These are phyloP conservation scores for Dentipellis sp. DNA, from an alignment of 768 basidiomycete species.

Conservation along the genomic window DNA sequence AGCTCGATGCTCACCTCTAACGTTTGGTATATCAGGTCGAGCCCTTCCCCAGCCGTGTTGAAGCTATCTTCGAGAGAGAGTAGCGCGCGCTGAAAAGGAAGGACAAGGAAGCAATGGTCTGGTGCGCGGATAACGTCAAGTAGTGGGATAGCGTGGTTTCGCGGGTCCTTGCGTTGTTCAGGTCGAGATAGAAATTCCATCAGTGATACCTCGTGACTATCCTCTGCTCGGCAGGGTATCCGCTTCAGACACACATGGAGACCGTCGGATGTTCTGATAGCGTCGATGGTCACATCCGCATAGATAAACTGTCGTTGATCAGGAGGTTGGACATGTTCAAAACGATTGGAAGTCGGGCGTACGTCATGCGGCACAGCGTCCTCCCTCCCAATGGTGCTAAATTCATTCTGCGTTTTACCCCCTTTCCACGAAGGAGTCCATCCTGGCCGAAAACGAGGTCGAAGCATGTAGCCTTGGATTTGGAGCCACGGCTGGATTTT, in stretches of 20 bases:
- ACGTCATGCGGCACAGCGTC: background rate
- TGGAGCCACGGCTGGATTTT: background rate
- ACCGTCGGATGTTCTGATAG: background rate
- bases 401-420: background rate
- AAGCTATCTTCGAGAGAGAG: background rate
- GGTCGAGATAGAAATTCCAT: background rate
- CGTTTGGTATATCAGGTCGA: background rate
- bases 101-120: background rate
- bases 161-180: background rate
- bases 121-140: background rate
- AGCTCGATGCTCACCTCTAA: background rate
- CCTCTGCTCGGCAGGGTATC: background rate
- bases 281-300: background rate
- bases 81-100: background rate
- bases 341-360: background rate
- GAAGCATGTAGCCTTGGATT: background rate
- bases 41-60: background rate
- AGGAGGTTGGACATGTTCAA: background rate
- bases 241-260: background rate
- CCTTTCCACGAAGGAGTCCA: background rate
- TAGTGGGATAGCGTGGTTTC: background rate
- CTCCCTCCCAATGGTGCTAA: background rate
- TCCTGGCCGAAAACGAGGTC: background rate
- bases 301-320: background rate
- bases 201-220: background rate